Base-by-base conservation (phyloP, 2,329 filamentous ascomycete species). In the Ascochyta rabiei region DNA sequence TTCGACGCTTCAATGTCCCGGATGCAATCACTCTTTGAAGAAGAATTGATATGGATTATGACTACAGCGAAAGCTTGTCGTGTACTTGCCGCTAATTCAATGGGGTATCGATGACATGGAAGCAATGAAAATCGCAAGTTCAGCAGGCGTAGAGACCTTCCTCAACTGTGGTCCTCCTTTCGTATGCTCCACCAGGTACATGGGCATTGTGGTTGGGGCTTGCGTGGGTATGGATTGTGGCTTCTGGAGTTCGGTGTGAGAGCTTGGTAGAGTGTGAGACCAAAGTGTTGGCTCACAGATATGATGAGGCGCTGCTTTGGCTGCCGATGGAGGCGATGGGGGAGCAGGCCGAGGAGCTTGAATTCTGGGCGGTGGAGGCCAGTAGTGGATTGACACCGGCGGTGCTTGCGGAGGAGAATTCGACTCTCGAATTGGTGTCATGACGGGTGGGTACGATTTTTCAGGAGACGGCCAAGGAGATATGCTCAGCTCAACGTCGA, bases 81-180 rank as follows among this genome's bases (percentile, higher is more conserved):
- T 24, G 34, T 49, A 28, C 21, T 40, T 33, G 40, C 26, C 21
- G 34, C 34, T 39, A 55, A 42, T 24, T 55, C 52, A 55, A 38
- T 50, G 52, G 52, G 52, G 52, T 55, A 50, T 55, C 52, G 46
- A 50, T 46, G 52, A 38, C 37, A 55, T 38, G 38, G 52, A 55
- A 33, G 44, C 33, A 34, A 55, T 55, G 35, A 55, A 55, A 50
- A 46, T 18, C 10, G 52, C 52, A 41, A 55, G 46, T 38, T 55
- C 46, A 21, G 52, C 52, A 19, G 52, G 52, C 8, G 52, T 55
- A 9, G 52, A 55, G 12, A 55, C 52, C 15, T 26, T 55, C 24
- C 46, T 50, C n/a, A 55, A 33, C n/a, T 28, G 46, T 15, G 46
- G 12, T 16, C 46, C 46, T 19, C 34, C 24, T 15, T 46, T 8